Percentiles rank a stretch among this genome's conserved stretches.
Conservation (phyloP, 73 alveolate genomes). For the Uronychia setigera region DNA sequence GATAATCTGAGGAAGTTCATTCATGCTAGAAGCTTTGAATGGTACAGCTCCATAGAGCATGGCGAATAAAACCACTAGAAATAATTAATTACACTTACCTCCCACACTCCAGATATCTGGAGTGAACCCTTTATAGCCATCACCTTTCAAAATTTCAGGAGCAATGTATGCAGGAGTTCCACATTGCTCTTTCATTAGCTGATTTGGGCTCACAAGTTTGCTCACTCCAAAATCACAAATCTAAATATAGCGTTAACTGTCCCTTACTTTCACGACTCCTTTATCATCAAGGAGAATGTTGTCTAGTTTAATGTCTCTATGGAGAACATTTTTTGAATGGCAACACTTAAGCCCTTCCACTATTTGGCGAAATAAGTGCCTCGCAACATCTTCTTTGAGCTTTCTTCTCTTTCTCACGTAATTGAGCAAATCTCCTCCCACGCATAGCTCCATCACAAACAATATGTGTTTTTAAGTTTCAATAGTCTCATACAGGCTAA, state of each 20-base stretch:
- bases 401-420: slow-evolving; percentile 28
- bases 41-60: slow-evolving; percentile 86
- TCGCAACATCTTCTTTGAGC: slow-evolving; percentile 69
- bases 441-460: slow-evolving; percentile 63
- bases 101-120: slow-evolving; percentile 91
- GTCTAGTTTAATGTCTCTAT: slow-evolving; percentile 87
- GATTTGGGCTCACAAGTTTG: slow-evolving; percentile 66
- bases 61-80: slow-evolving; percentile 75
- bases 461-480: slow-evolving; percentile 45
- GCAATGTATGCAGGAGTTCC: slow-evolving; percentile 92
- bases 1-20: slow-evolving; percentile 67
- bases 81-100: background rate
- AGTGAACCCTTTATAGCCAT: slow-evolving; percentile 72
- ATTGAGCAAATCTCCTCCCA: slow-evolving; percentile 62
- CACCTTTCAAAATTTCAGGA: slow-evolving; percentile 79
- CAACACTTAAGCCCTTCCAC: slow-evolving; percentile 77
- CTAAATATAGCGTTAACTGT: slow-evolving; percentile 16
- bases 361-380: slow-evolving; percentile 75
- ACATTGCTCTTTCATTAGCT: slow-evolving; percentile 76
- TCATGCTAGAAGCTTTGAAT: slow-evolving; percentile 76
- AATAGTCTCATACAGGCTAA: slow-evolving; percentile 66
- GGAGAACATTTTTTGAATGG: slow-evolving; percentile 78
- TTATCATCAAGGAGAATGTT: slow-evolving; percentile 80
- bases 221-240: slow-evolving; percentile 92
- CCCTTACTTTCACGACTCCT: slow-evolving; percentile 73